Evolutionary conservation across 1,139 yeast genomes (phyloP).

Genomic region (Casaregolazyma suthepensis): DNA sequence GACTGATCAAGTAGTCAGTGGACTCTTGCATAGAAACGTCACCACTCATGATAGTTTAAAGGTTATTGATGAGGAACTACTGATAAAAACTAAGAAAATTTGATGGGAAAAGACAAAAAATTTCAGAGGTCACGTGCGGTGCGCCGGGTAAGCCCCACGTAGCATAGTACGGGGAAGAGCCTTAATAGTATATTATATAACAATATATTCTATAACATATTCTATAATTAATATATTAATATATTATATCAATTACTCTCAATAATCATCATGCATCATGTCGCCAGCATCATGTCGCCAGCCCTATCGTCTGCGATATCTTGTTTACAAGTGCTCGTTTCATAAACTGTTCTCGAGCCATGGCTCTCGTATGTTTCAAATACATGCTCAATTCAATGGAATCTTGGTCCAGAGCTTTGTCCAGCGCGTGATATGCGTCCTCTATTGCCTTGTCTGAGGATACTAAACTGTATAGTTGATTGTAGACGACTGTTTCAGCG

Average conservation of each 20-base stretch:
- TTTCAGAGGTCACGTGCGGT: background rate
- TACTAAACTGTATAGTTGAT: constrained; percentile 58
- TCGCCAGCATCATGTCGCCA: background rate
- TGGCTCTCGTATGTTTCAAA: constrained; percentile 50
- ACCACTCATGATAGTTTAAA: constrained; percentile 1
- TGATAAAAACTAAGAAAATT: background rate
- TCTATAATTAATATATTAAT: background rate
- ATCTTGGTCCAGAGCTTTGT: constrained; percentile 49
- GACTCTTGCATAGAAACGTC: constrained; percentile 29
- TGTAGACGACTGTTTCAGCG: constrained; percentile 43
- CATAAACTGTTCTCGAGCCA: constrained; percentile 72
- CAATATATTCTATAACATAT: background rate
- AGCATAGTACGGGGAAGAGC: too few relatives aligned
- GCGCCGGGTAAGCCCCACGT: background rate
- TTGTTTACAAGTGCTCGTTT: constrained; percentile 29
- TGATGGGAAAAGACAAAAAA: constrained; percentile 7
- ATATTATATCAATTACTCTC: background rate
- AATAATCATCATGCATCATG: background rate
- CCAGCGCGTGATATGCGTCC: constrained; percentile 58
- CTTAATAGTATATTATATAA: too few relatives aligned
- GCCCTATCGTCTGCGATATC: constrained; percentile 19
- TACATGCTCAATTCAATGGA: constrained; percentile 46
- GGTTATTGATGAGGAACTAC: background rate
- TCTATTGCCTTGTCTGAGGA: constrained; percentile 64
- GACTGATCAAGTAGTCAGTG: constrained; percentile 62